phyloP scores from a whole-genome alignment of 2,329 filamentous ascomycete genomes.

The Rachicladosporium sp. region DNA sequence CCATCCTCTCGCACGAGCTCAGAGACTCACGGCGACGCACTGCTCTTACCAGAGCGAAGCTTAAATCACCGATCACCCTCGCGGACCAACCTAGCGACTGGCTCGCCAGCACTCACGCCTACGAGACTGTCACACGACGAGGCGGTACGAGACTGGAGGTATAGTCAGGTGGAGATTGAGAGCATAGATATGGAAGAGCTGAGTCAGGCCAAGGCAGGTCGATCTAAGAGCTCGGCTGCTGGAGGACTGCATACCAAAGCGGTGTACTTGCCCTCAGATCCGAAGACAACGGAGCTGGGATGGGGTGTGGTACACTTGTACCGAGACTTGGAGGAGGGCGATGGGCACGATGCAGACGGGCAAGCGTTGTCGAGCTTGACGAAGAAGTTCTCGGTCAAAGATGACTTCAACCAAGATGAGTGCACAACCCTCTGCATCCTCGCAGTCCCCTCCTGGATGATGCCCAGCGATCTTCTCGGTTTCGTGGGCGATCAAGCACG shows the following conservation, averaged over 20 bases:
- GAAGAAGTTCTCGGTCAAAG: background rate
- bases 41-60: conserved; percentile 23
- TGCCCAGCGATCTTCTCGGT: conserved; percentile 77
- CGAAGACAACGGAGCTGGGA: conserved; percentile 62
- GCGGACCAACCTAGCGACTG: no score
- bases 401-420: conserved; percentile 41
- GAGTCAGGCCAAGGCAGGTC: conserved; percentile 25
- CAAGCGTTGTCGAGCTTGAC: conserved; percentile 24
- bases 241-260: conserved; percentile 73
- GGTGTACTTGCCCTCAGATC: conserved; percentile 58
- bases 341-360: conserved; percentile 43
- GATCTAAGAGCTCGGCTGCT: conserved; percentile 33
- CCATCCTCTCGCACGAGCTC: conserved; percentile 5
- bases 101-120: conserved; percentile 20
- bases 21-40: conserved; percentile 23
- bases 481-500: conserved; percentile 83
- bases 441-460: conserved; percentile 87
- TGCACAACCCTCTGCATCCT: conserved; percentile 87
- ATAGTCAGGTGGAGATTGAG: conserved; percentile 65
- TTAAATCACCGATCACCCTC: conserved; percentile 19
- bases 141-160: conserved; percentile 61
- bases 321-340: conserved; percentile 66
- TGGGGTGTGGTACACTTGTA: conserved; percentile 95
- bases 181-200: conserved; percentile 59
- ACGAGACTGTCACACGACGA: conserved; percentile 32